Evolutionary conservation across 1,139 yeast species (phyloP).

Genomic region (Pichia sp.): DNA sequence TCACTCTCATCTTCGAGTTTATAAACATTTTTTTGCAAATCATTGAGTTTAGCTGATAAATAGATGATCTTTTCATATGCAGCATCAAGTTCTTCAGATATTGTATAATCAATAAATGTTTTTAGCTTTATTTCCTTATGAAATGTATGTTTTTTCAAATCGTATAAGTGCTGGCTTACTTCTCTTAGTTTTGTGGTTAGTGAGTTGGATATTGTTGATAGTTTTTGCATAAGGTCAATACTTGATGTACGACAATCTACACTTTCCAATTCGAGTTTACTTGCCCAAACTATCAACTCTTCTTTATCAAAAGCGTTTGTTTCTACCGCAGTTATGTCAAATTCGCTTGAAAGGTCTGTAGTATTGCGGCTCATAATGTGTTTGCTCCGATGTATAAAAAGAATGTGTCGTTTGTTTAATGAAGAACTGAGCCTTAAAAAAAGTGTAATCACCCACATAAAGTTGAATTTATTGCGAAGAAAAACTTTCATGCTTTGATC

Average conservation of each 20-base stretch:
- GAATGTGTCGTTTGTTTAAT: neutral
- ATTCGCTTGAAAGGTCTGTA: slow-evolving; percentile 12
- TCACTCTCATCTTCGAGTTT: neutral
- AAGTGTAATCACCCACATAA: neutral
- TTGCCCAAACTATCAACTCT: slow-evolving; percentile 38
- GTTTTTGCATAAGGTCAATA: slow-evolving; percentile 22
- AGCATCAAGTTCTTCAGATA: slow-evolving; percentile 10
- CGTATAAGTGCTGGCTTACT: slow-evolving; percentile 5
- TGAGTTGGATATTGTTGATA: slow-evolving; percentile 13
- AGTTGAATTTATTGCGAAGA: neutral
- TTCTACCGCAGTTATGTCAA: slow-evolving; percentile 6
- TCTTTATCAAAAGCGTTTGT: slow-evolving; percentile 15
- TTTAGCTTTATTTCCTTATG: slow-evolving; percentile 3
- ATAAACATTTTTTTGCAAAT: neutral
- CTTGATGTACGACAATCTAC: slow-evolving; percentile 34
- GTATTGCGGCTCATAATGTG: neutral
- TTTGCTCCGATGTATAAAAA: neutral
- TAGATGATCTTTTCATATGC: slow-evolving; percentile 4
- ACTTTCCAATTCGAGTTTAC: slow-evolving; percentile 39
- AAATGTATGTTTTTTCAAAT: slow-evolving; percentile 1
- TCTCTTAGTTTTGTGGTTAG: slow-evolving; percentile 12
- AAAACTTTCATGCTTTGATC: neutral
- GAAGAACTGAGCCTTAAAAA: neutral
- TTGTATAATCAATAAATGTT: slow-evolving; percentile 5
- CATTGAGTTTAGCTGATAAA: slow-evolving; percentile 1